A percentile compares a stretch with the other conserved stretches of the same genome.
These are phyloP conservation scores for Dothideomycetes sp. DNA, from an alignment of 2,329 filamentous ascomycete genomes.

Conservation along the genomic window DNA sequence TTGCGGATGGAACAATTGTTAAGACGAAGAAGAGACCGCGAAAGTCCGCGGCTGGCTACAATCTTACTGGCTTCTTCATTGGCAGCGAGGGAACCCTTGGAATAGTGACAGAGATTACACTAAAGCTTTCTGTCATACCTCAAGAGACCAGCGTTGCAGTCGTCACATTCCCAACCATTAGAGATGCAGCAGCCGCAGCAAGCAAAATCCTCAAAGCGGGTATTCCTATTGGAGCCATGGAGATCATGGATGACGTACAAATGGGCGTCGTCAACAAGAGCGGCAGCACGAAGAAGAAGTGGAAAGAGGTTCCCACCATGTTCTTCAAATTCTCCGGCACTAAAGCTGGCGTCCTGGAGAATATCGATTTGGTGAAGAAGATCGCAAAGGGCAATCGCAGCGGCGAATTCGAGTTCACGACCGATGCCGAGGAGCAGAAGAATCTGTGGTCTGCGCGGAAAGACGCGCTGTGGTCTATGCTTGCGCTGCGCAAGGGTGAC, in stretches of 20 bases:
- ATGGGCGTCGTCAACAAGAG: slow-evolving; percentile 73
- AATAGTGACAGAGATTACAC: slow-evolving; percentile 69
- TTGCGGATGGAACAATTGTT: slow-evolving; percentile 67
- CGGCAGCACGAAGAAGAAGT: slow-evolving; percentile 58
- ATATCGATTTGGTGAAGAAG: slow-evolving; percentile 56
- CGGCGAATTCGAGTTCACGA: slow-evolving; percentile 44
- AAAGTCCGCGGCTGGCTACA: slow-evolving; percentile 75
- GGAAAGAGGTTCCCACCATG: slow-evolving; percentile 66
- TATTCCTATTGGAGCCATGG: slow-evolving; percentile 65
- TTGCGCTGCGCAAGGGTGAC: slow-evolving; percentile 43
- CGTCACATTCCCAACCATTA: slow-evolving; percentile 66
- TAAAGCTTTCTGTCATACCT: slow-evolving; percentile 68
- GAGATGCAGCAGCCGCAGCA: slow-evolving; percentile 63
- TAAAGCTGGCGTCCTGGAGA: slow-evolving; percentile 63
- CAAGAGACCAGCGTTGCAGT: slow-evolving; percentile 69
- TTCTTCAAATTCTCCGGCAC: slow-evolving; percentile 83
- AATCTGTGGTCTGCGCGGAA: slow-evolving; percentile 51
- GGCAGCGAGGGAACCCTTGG: slow-evolving; percentile 75
- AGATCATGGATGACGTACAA: slow-evolving; percentile 82
- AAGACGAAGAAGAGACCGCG: slow-evolving; percentile 66
- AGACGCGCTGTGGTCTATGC: slow-evolving; percentile 50
- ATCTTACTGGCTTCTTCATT: slow-evolving; percentile 68
- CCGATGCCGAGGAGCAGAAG: slow-evolving; percentile 41
- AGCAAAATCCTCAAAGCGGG: slow-evolving; percentile 66
- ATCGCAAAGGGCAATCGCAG: slow-evolving; percentile 54